These are phyloP conservation scores for Metarhizium rileyi DNA, from an alignment of 2,329 filamentous ascomycete species.

Conservation along the genomic window DNA sequence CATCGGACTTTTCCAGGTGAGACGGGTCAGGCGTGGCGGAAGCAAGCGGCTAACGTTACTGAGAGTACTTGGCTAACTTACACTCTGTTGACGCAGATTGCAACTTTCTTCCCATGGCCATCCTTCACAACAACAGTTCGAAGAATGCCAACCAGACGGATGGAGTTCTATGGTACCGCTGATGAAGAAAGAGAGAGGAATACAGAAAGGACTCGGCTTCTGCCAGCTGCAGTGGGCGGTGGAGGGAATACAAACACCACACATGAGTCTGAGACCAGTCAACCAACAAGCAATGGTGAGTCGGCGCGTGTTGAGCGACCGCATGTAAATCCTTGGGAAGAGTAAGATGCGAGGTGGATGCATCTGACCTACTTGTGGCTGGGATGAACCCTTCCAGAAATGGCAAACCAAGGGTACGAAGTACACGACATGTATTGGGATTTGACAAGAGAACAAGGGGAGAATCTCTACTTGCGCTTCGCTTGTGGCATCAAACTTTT, in stretches of 20 bases:
- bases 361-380: too few relatives aligned
- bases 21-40: too few relatives aligned
- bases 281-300: not conserved
- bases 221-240: not conserved
- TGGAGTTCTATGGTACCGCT: not conserved
- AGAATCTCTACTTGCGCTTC: too few relatives aligned
- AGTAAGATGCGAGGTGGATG: too few relatives aligned
- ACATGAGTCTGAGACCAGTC: not conserved
- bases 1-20: slow-evolving; percentile 39
- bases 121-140: not conserved
- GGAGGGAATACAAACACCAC: not conserved
- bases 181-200: not conserved
- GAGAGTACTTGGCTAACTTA: not conserved
- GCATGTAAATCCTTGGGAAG: not conserved
- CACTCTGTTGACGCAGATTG: not conserved
- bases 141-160: not conserved
- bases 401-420: too few relatives aligned
- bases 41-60: not conserved
- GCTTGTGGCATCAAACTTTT: too few relatives aligned
- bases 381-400: too few relatives aligned
- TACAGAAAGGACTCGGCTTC: not conserved
- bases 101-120: not conserved
- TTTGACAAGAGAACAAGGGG: too few relatives aligned
- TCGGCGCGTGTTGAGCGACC: not conserved
- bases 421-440: too few relatives aligned